Base-by-base conservation (phyloP, 2,329 filamentous ascomycete species). In the Sclerotinia borealis region DNA sequence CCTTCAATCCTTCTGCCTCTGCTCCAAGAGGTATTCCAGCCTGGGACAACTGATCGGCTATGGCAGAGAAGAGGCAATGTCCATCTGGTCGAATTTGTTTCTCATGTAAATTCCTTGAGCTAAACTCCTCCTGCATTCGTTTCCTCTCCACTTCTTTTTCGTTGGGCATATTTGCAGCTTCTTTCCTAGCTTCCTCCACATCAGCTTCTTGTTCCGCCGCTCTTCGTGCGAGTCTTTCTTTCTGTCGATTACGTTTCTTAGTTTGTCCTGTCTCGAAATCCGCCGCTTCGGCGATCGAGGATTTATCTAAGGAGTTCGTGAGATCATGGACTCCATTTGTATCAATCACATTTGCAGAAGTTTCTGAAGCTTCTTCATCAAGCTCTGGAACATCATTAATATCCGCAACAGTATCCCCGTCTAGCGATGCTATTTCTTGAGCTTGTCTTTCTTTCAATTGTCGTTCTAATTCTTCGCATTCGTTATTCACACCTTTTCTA, bases 61-160 rank as follows among this genome's bases (percentile, higher is more conserved):
- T 83, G 0, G 95, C 92, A 19, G 92, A 90, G 77, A 98, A 99
- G 19, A 99, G 79, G 74, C 95, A 99, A 77, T 99, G 95, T 0
- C 95, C 95, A 76, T 99, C 93, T 0, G 95, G 92, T 45, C 84
- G 84, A 63, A 99, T 92, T 64, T 91, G 86, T 70, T 90, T 84
- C 78, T 97, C 91, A 25, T 79, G 79, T 19, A 98, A 81, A 0
- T 80, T 81, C 63, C 88, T 78, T 50, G 81, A 78, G 61, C 80
- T 77, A 74, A 97, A 89, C 47, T 85, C 83, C 34, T 79, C 79
- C 63, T 84, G 79, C 86, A 99, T 93, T 52, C 83, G 82, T 59
- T 83, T 79, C 69, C 85, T 82, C 78, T 96, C 92, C 59, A 83
- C 77, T 50, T 83, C 82, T 64, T 90, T 86, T 74, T 87, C 83